Evolutionary conservation across 2,329 filamentous ascomycete species (phyloP), one percentile per base, ranked within the genome.

Genomic region (Cladophialophora psammophila): DNA sequence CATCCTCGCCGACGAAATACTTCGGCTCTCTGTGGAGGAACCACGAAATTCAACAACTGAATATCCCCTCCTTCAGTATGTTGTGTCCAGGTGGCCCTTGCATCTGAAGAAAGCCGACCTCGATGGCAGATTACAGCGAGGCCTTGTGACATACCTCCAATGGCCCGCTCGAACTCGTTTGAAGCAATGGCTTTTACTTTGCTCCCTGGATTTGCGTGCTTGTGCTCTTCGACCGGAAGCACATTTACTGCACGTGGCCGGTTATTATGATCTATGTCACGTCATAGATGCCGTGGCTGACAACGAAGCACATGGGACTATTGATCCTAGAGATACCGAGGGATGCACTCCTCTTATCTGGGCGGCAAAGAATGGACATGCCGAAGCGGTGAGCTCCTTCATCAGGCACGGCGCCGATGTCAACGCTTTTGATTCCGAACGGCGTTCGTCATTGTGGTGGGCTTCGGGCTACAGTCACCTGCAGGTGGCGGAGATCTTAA

Each of bases 351-450:
- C 70, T 35, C 53, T 71, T 5, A 57, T 42, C 31, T 66, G 64
- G 53, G 70, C 70, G 6, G 69, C 57, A 45, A 20, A 18, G 5
- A 36, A 67, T n/a, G 70, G 70, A 35, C 60, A 71, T 66, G 53
- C 54, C 13, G 63, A 35, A 0, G 42, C 65, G 5, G 64, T 61
- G 26, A 53, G 63, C 8, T 52, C 18, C 10, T 9, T 60, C 20
- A 13, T 60, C 15, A 5, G 32, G 4, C 8, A 52, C 34, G 57
- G 57, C 10, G 57, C 42, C 13, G 20, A 60, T 9, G 38, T 60
- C 40, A 52, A 60, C 26, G 5, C 57, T 31, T 20, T 52, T 26
- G 57, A 60, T 42, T 26, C 9, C 3, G 15, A 60, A 31, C 38
- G 57, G 15, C 57, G 18, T 18, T 26, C 57, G 12, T 34, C 57